phyloP scores from a whole-genome alignment of 345 rosid species.

The Lepidium sativum region DNA sequence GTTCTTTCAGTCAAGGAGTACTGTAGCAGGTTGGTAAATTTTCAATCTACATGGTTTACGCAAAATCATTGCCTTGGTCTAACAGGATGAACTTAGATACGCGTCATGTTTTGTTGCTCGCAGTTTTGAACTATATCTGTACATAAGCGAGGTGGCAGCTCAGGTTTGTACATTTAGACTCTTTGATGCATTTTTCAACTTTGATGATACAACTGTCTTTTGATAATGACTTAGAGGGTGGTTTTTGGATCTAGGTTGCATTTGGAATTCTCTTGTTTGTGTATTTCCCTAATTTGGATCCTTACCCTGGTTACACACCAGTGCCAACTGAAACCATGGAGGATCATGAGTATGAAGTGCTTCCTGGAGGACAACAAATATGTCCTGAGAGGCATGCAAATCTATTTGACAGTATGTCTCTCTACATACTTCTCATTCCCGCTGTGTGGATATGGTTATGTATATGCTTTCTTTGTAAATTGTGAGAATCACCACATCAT shows the following conservation, averaged over 20 bases:
- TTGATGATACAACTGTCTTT: neutral
- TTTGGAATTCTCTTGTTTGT: conserved; percentile 76
- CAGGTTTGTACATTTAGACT: conserved; percentile 56
- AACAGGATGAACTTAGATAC: conserved; percentile 16
- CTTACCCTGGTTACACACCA: conserved; percentile 83
- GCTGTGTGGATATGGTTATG: neutral
- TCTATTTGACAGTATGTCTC: conserved; percentile 68
- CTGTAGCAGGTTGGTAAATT: conserved; percentile 46
- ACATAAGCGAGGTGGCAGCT: conserved; percentile 68
- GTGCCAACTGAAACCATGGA: conserved; percentile 42
- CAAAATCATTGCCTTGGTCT: neutral
- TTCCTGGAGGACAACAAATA: conserved; percentile 80
- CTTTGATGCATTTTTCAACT: conserved; percentile 4
- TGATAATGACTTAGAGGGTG: conserved; percentile 5
- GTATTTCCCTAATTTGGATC: conserved; percentile 77
- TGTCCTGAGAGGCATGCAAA: conserved; percentile 83
- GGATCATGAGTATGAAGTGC: conserved; percentile 78
- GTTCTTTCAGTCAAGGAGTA: conserved; percentile 63
- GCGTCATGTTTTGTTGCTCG: conserved; percentile 18
- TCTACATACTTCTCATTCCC: conserved; percentile 8
- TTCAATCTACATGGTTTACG: neutral
- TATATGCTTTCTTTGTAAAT: conserved; percentile 5
- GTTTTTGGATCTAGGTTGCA: conserved; percentile 49
- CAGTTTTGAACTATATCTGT: conserved; percentile 68
- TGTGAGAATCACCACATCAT: conserved; percentile 11